A percentile compares a stretch with the other conserved stretches of the same genome.
Conservation (phyloP, 2,329 filamentous ascomycete species). For the Achaetomium macrosporum region DNA sequence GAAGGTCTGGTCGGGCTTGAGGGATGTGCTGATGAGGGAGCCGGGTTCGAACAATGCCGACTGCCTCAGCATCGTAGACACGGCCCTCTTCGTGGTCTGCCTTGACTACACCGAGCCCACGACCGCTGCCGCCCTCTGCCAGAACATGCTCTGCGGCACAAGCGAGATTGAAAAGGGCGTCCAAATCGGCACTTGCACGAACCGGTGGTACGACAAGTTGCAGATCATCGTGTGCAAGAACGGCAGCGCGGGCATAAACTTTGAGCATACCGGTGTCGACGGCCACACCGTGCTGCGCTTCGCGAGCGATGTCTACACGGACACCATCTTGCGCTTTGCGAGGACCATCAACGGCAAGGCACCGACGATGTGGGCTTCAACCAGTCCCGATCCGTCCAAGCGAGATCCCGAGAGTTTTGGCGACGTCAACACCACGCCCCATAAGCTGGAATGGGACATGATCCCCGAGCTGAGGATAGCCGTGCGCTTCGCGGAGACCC, state of each 20-base stretch:
- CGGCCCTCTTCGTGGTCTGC: conserved; percentile 85
- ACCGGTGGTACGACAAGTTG: conserved; percentile 98
- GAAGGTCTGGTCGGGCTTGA: conserved; percentile 87
- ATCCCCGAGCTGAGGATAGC: conserved; percentile 84
- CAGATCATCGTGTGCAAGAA: conserved; percentile 99
- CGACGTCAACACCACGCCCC: conserved; percentile 86
- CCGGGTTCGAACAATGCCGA: conserved; percentile 91
- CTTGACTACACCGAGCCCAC: conserved; percentile 86
- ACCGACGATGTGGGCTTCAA: conserved; percentile 84
- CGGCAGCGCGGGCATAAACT: conserved; percentile 96
- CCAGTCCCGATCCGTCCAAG: conserved; percentile 87
- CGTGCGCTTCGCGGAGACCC: conserved; percentile 89
- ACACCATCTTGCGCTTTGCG: conserved; percentile 93
- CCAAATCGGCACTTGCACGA: conserved; percentile 95
- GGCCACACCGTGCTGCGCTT: conserved; percentile 95
- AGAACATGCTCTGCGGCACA: conserved; percentile 97
- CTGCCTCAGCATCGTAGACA: conserved; percentile 91
- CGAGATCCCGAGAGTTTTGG: conserved; percentile 87
- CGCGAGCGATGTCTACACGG: conserved; percentile 92
- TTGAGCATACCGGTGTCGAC: conserved; percentile 96
- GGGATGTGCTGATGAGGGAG: conserved; percentile 81
- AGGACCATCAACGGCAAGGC: conserved; percentile 92
- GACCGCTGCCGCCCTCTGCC: conserved; percentile 78
- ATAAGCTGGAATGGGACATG: conserved; percentile 98
- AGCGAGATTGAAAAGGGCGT: conserved; percentile 88